Percentiles rank a stretch among this genome's conserved stretches.
phyloP scores from a whole-genome alignment of 1,284 basidiomycete genomes.

The Clitocybe nebularis region DNA sequence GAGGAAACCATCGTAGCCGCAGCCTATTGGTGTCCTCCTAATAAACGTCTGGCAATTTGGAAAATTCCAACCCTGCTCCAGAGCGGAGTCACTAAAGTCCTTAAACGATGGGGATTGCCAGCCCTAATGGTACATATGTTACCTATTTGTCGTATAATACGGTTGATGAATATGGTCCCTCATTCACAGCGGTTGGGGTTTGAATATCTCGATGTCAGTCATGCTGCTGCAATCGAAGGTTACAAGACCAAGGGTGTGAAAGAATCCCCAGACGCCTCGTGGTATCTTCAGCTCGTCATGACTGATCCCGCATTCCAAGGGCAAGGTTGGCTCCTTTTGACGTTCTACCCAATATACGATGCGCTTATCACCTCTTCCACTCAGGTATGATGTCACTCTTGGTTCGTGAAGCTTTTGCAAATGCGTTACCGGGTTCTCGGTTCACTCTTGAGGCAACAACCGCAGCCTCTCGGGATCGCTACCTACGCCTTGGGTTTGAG shows the following conservation, averaged over 20 bases:
- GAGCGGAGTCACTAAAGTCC: constrained; percentile 18
- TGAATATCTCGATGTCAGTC: constrained; percentile 17
- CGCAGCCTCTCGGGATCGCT: constrained; percentile 24
- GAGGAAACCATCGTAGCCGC: constrained; percentile 20
- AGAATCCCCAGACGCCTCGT: constrained; percentile 20
- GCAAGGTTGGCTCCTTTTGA: constrained; percentile 15
- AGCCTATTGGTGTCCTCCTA: constrained; percentile 26
- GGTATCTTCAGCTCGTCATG: constrained; percentile 23
- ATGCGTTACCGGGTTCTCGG: constrained; percentile 18
- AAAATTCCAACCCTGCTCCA: constrained; percentile 19
- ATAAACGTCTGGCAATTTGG: constrained; percentile 20
- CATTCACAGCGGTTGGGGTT: constrained; percentile 19
- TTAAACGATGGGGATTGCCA: constrained; percentile 22
- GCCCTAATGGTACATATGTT: constrained; percentile 18
- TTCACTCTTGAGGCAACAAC: constrained; percentile 28
- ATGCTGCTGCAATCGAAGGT: constrained; percentile 15
- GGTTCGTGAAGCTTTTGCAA: constrained; percentile 24
- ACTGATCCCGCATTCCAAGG: constrained; percentile 23
- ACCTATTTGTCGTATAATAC: not conserved
- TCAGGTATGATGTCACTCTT: constrained; percentile 27
- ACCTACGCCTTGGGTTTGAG: constrained; percentile 27
- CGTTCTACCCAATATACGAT: not conserved
- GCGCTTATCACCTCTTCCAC: not conserved
- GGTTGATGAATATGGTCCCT: not conserved
- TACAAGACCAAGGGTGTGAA: constrained; percentile 17